A percentile compares a stretch with the other conserved stretches of the same genome.
phyloP scores from a whole-genome alignment of 164 flowering plant species.

The Platanus orientalis region DNA sequence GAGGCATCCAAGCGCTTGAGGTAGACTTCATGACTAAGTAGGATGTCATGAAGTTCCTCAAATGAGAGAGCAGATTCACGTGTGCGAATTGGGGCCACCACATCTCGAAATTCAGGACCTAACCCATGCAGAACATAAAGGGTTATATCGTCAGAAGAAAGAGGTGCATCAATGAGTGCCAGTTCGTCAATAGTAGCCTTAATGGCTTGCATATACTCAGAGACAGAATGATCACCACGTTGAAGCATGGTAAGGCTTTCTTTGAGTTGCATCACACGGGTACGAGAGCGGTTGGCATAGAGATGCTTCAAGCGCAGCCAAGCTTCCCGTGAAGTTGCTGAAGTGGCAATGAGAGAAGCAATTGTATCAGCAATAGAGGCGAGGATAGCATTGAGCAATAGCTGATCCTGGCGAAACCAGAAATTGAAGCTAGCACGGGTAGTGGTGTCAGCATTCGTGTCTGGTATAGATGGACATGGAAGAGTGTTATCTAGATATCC shows the following conservation, averaged over 20 bases:
- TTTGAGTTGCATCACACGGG: constrained; percentile 2
- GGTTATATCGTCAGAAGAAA: too few relatives aligned
- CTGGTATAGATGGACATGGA: background rate
- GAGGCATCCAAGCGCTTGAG: too few relatives aligned
- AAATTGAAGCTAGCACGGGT: background rate
- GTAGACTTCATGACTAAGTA: too few relatives aligned
- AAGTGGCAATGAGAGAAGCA: constrained; percentile 1
- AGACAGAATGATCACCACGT: constrained; percentile 1
- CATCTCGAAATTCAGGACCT: too few relatives aligned
- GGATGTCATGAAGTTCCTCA: too few relatives aligned
- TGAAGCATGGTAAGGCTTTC: too few relatives aligned
- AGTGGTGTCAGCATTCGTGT: background rate
- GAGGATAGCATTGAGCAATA: background rate
- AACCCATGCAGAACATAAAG: too few relatives aligned
- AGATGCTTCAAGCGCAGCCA: background rate
- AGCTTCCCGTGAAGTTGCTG: constrained; percentile 11
- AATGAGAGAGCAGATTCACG: too few relatives aligned
- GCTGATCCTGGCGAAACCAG: constrained; percentile 8
- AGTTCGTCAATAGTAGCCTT: background rate
- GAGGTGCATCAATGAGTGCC: too few relatives aligned
- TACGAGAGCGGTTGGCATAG: constrained; percentile 11
- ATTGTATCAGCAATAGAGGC: background rate
- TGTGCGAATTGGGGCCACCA: too few relatives aligned
- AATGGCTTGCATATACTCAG: background rate
- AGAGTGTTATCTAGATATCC: constrained; percentile 10